phyloP scores from a whole-genome alignment of 1,139 yeast genomes.

The Hyphopichia buzzinii region DNA sequence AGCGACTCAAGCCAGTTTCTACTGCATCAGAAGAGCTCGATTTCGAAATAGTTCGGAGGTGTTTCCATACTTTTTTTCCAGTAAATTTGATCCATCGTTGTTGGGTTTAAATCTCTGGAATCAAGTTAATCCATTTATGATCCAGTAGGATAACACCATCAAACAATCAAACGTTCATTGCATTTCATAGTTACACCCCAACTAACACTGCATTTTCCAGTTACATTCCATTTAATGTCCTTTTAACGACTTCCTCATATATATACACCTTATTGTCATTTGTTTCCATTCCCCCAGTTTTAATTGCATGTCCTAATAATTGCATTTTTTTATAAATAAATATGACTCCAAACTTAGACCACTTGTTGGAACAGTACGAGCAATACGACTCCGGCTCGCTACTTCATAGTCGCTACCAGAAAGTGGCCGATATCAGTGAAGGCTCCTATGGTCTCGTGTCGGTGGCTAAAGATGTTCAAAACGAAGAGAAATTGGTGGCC shows the following conservation, averaged over 20 bases:
- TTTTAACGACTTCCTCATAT: constrained; percentile 7
- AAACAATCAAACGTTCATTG: no score
- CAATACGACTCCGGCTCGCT: constrained; percentile 62
- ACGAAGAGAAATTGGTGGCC: constrained; percentile 63
- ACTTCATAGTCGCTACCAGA: constrained; percentile 61
- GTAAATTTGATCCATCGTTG: no score
- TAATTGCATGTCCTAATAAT: no score
- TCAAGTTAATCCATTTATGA: no score
- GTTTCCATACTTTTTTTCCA: no score
- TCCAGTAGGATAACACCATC: no score
- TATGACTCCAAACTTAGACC: not conserved
- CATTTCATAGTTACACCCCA: no score
- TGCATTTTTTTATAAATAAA: not conserved
- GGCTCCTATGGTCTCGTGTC: constrained; percentile 95
- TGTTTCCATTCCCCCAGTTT: constrained; percentile 1
- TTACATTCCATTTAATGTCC: constrained; percentile 10
- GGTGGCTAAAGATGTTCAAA: constrained; percentile 67
- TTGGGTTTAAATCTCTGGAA: no score
- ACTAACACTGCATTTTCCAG: no score
- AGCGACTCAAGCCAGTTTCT: no score
- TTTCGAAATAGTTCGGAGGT: no score
- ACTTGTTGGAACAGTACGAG: constrained; percentile 44
- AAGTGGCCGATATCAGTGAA: constrained; percentile 78
- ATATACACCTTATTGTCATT: constrained; percentile 1
- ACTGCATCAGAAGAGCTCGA: no score